A percentile compares a stretch with the other conserved stretches of the same genome.
phyloP scores from a whole-genome alignment of 106 monocot species.

The Dendrobium nobile region DNA sequence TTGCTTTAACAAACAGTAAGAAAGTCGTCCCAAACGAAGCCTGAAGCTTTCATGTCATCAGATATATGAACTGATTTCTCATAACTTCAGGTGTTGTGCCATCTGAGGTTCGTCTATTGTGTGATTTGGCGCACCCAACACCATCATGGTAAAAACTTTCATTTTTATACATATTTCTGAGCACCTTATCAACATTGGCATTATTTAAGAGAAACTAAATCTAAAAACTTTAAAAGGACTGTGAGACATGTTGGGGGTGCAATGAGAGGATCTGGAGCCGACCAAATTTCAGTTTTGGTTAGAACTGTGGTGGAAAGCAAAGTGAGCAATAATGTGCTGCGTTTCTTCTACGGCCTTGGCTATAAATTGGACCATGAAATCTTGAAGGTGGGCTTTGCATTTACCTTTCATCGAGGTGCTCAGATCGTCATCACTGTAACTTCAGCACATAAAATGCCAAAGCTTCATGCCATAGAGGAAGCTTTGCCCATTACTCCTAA shows the following conservation, averaged over 20 bases:
- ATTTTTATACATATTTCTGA: background rate
- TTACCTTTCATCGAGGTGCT: conserved; percentile 58
- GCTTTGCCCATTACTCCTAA: conserved; percentile 78
- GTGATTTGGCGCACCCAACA: conserved; percentile 67
- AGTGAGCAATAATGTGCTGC: conserved; percentile 71
- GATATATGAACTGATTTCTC: background rate
- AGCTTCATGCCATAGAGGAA: conserved; percentile 77
- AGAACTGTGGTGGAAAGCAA: conserved; percentile 79
- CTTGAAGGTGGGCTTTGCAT: conserved; percentile 78
- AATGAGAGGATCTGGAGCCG: conserved; percentile 89
- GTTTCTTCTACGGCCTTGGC: conserved; percentile 77
- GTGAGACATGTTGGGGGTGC: conserved; percentile 92
- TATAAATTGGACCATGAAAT: conserved; percentile 92
- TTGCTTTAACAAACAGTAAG: no score
- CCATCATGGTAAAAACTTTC: conserved; percentile 62
- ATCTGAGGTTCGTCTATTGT: conserved; percentile 81
- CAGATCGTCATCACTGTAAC: conserved; percentile 66
- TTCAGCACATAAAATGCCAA: conserved; percentile 65
- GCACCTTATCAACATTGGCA: background rate
- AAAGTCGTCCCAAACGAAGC: no score
- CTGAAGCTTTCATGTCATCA: background rate
- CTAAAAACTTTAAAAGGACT: conserved; percentile 30
- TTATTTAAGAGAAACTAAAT: background rate
- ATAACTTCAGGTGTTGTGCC: conserved; percentile 45
- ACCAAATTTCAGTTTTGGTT: conserved; percentile 83